Evolutionary conservation across 495 filamentous ascomycete genomes (phyloP), one percentile per base, ranked within the genome.

Genomic region (Neurospora sublineolata): DNA sequence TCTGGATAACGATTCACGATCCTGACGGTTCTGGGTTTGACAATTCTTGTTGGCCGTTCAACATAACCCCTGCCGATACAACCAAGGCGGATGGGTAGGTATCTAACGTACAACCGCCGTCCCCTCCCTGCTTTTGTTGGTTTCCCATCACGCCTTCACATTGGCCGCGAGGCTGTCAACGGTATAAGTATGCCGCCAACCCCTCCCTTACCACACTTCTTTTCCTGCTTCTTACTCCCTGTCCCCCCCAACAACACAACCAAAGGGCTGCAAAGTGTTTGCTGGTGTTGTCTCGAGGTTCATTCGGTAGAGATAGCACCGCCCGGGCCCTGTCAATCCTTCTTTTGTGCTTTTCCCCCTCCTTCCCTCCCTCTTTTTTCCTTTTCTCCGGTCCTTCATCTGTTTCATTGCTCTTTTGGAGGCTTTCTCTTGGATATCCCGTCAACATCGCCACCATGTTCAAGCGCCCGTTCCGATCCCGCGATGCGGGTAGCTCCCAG

Each of bases 401-500:
- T 80, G 76, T 83, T 84, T 84, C 81, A 82, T 84, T 83, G 75
- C 81, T 84, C 82, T 83, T 81, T 84, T 72, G 75, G 68, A 27
- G 30, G 12, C 5, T 60, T 30, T 27, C 23, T 6, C 5, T 23
- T 60, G 23, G 27, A 33, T 30, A 64, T 42, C 30, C 52, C 70
- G 41, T 73, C 70, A 73, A 73, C 44, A 20, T 58, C 70, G 69
- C 75, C 73, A 86, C 71, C 76, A 94, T 94, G 92, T 94, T 94
- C 86, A 93, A 90, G 80, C 91, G 91, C 80, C 93, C 91, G 76
- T 94, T 94, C 84, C 84, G 85, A 79, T 88, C 87, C 70, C 90
- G 88, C 82, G 86, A 80, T 71, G 76, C 76, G 68, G 71, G 76
- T 73, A 71, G 68, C 76, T 80, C 78, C 71, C 78, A 80, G 70